Percentiles rank a stretch among this genome's conserved stretches.
These are phyloP conservation scores for Aspergillus sergii DNA, from an alignment of 2,329 filamentous ascomycete genomes.

Conservation along the genomic window DNA sequence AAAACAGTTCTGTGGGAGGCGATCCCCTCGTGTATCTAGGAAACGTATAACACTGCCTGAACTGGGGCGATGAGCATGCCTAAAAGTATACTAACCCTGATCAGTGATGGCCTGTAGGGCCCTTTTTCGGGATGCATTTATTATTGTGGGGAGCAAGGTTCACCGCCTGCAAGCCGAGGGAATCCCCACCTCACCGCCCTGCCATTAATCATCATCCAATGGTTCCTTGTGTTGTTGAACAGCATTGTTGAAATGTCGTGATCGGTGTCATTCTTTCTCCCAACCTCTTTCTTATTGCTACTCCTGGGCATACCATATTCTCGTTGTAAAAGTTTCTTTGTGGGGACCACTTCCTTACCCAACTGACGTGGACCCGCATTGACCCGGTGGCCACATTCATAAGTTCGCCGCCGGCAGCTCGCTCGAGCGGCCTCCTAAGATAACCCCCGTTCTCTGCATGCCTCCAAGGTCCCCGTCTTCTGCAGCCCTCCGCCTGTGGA, in stretches of 20 bases:
- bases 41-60: not conserved
- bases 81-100: not conserved
- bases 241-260: constrained; percentile 1
- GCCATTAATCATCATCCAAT: constrained; percentile 2
- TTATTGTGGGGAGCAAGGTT: not conserved
- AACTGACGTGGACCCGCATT: not conserved
- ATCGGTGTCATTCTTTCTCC: not conserved
- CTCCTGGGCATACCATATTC: not conserved
- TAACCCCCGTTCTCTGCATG: constrained; percentile 27
- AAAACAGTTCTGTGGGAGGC: not conserved
- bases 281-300: not conserved
- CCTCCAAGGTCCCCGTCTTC: constrained; percentile 38
- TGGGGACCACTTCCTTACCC: not conserved
- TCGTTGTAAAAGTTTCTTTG: not conserved
- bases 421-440: not conserved
- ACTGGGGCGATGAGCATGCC: not conserved
- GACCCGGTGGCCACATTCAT: not conserved
- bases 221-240: not conserved
- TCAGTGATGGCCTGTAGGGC: not conserved
- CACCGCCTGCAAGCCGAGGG: not conserved
- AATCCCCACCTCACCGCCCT: not conserved
- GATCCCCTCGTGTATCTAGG: not conserved
- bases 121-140: not conserved
- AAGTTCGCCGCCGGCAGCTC: constrained; percentile 3
- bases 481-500: constrained; percentile 20